phyloP scores from a whole-genome alignment of 139 green algal genomes.

The Chlorella ohadii region DNA sequence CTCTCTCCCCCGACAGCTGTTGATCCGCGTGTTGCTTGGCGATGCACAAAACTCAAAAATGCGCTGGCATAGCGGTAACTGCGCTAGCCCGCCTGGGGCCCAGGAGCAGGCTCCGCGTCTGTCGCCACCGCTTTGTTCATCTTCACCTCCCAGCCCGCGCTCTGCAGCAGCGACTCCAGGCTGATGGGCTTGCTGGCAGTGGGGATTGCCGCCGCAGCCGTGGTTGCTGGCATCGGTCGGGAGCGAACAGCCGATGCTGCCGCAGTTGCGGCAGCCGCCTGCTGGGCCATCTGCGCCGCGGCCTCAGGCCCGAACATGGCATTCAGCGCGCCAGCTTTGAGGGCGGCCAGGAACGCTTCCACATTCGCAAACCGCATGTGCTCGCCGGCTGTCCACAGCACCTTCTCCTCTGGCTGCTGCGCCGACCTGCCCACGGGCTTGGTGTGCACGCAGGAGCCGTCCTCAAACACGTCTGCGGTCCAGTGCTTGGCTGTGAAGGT shows the following conservation, averaged over 20 bases:
- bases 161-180: neutral
- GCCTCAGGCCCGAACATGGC: neutral
- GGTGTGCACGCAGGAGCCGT: neutral
- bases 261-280: neutral
- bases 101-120: neutral
- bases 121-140: neutral
- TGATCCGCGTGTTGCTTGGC: no score
- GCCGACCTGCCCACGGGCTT: neutral
- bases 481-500: slow-evolving; percentile 1
- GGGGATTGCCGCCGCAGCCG: no score
- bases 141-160: neutral
- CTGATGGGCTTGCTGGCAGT: no score
- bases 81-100: no score
- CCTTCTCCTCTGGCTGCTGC: neutral
- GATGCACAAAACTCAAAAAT: no score
- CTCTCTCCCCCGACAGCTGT: no score
- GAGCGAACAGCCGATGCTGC: neutral
- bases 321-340: neutral
- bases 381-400: neutral
- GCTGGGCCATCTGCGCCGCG: no score
- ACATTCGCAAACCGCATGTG: neutral
- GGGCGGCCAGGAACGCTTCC: neutral
- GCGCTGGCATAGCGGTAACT: no score
- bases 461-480: neutral
- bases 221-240: no score